Base-by-base conservation (phyloP, 2,329 filamentous ascomycete genomes). In the Pseudovirgaria hyperparasitica region DNA sequence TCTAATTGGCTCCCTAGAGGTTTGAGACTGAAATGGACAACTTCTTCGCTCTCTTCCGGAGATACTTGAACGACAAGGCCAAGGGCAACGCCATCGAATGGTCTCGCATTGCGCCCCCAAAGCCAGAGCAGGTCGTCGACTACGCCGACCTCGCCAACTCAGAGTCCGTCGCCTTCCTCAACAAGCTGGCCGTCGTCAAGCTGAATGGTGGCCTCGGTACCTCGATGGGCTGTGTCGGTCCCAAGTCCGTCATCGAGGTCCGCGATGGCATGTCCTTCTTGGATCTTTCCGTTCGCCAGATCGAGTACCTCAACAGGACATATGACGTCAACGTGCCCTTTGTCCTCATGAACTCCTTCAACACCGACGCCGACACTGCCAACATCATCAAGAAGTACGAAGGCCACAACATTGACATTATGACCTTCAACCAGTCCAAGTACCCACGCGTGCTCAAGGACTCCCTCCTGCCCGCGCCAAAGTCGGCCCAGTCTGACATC, bases 331-430 rank as follows among this genome's bases (percentile, higher is more conserved):
- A 94, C 55, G 90, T 98, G 18, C 90, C 90, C 25, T 94, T 98
- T 61, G 76, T 98, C 43, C 77, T 98, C 46, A 98, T 98, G 90
- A 98, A 98, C 77, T 96, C 90, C 30, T 98, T 98, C 81, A 98
- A 98, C 74, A 98, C 90, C 55, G 86, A 98, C 58, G 75, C 87
- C 48, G 90, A 98, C 55, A 98, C 90, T 27, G 85, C 86, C 37
- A 85, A 84, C 62, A 98, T 98, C 63, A 98, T 98, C 70, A 98
- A 98, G 76, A 98, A 98, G 70, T 98, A 96, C 65, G 87, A 98
- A 67, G 90, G 90, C 39, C 90, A 98, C 74, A 94, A 94, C 58
- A 92, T 98, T 52, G 90, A 98, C 55, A 96, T 98, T 58, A 70
- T 96, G 57, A 96, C 90, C 56, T 98, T 98, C 77, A 98, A 98